Evolutionary conservation across 805 yeast species (phyloP).

Genomic region (Candida hungchunana): DNA sequence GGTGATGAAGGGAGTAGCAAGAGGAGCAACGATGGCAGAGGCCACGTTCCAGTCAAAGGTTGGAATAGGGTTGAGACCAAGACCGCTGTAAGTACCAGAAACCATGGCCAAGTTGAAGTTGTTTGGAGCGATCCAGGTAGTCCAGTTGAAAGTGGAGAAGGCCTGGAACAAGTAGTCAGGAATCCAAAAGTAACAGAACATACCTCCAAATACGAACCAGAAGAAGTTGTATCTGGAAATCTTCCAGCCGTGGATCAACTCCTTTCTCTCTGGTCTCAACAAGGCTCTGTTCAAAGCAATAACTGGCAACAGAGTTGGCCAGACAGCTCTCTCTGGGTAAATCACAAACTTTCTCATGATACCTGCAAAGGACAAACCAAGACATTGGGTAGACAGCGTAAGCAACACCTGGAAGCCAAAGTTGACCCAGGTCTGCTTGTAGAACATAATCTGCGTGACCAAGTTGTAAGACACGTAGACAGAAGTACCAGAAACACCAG

Average conservation of each 20-base stretch:
- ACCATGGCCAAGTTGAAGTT: constrained; percentile 44
- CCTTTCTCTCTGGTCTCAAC: constrained; percentile 32
- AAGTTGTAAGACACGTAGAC: constrained; percentile 37
- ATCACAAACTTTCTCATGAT: constrained; percentile 53
- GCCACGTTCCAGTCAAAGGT: constrained; percentile 50
- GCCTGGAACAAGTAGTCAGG: constrained; percentile 41
- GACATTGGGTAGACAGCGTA: constrained; percentile 50
- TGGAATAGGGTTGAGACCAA: constrained; percentile 52
- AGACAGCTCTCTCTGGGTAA: constrained; percentile 46
- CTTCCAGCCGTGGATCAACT: constrained; percentile 31
- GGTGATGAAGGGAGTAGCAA: constrained; percentile 43
- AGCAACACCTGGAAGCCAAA: constrained; percentile 53
- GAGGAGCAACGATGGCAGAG: constrained; percentile 25
- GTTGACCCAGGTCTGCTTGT: constrained; percentile 27
- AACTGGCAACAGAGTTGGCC: constrained; percentile 50
- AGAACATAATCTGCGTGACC: constrained; percentile 31
- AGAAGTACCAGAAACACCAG: constrained; percentile 29
- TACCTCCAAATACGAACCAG: constrained; percentile 28
- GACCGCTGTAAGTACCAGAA: constrained; percentile 45
- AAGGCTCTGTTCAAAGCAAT: constrained; percentile 47
- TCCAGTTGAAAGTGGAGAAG: constrained; percentile 47
- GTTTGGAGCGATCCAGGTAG: constrained; percentile 52
- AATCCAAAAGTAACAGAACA: constrained; percentile 42
- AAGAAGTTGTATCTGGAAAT: constrained; percentile 33
- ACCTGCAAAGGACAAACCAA: constrained; percentile 69